Base-by-base conservation (phyloP, 2,329 filamentous ascomycete species). In the Aspergillus phoenicis region DNA sequence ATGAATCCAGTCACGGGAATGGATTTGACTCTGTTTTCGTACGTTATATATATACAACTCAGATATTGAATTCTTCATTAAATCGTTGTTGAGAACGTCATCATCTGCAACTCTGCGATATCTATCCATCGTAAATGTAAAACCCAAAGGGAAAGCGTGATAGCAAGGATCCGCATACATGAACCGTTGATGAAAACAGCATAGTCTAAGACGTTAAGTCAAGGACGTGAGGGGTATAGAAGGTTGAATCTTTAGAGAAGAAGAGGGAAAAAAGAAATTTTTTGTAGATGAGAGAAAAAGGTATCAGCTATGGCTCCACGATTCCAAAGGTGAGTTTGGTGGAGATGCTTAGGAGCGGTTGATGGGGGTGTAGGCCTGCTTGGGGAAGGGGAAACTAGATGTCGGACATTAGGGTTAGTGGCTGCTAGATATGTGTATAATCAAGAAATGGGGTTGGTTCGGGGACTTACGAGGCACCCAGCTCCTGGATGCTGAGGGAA, bases 401-500 rank as follows among this genome's bases (percentile, higher is more conserved):
- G 36, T 58, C 63, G 24, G 64, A 22, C 56, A 62, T 58, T 66
- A 72, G 64, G 66, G 70, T 41, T 15, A 22, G 10, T 45, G 10
- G 26, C 48, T 55, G 22, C 20, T 41, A 54, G 10, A 36, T 11
- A 13, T 30, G 28, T 30, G 28, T 30, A 4, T 30, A 4, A 30
- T 30, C 10, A 10, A 36, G 13, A 11, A 10, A 36, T 13, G 11
- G 33, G 33, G 33, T 11, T 36, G 4, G 2, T 36, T 36, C 11
- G 11, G 33, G 33, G 33, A 90, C 91, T 85, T 89, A 98, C 90
- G 93, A 95, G 80, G 94, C 93, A 71, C 95, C 95, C 71, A 97
- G 84, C 82, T 98, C 93, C 82, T 94, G 89, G 77, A 99, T 94
- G 84, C 93, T 95, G 73, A 97, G 84, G 74, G 90, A 89, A 53